Percentiles rank a stretch among this genome's conserved stretches.
Evolutionary conservation across 2,329 filamentous ascomycete species (phyloP).

Genomic region (Ceratocystis harringtonii): DNA sequence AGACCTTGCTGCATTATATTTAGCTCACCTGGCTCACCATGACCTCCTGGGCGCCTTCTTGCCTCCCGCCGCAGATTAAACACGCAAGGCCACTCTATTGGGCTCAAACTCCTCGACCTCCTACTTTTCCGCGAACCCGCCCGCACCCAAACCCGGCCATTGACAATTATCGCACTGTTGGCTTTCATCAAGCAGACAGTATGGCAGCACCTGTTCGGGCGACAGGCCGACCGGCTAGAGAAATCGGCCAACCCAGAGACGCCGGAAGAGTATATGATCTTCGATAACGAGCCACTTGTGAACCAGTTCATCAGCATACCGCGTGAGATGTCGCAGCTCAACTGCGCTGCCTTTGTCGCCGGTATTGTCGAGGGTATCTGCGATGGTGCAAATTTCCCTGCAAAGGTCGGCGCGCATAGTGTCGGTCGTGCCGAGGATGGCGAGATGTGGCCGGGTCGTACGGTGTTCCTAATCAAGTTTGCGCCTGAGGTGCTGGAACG

Average conservation of each 20-base stretch:
- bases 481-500: conserved; percentile 80
- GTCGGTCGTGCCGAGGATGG: conserved; percentile 42
- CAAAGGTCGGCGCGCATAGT: conserved; percentile 78
- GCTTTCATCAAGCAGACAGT: conserved; percentile 89
- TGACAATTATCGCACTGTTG: conserved; percentile 77
- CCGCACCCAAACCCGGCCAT: conserved; percentile 59
- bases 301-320: conserved; percentile 90
- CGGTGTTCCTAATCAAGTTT: conserved; percentile 90
- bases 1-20: not conserved
- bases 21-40: not conserved
- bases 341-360: conserved; percentile 89
- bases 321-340: conserved; percentile 89
- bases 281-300: conserved; percentile 92
- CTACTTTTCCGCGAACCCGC: conserved; percentile 69
- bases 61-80: conserved; percentile 43
- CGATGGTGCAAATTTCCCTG: conserved; percentile 80
- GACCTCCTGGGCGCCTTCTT: not conserved
- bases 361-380: conserved; percentile 92
- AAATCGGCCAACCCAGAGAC: conserved; percentile 68
- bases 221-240: conserved; percentile 83
- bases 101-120: conserved; percentile 86
- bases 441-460: conserved; percentile 92
- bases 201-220: conserved; percentile 83
- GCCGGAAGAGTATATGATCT: conserved; percentile 96
- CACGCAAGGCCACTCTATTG: conserved; percentile 81